Evolutionary conservation across 2,329 filamentous ascomycete species (phyloP).

Genomic region (Fusarium stilboides): DNA sequence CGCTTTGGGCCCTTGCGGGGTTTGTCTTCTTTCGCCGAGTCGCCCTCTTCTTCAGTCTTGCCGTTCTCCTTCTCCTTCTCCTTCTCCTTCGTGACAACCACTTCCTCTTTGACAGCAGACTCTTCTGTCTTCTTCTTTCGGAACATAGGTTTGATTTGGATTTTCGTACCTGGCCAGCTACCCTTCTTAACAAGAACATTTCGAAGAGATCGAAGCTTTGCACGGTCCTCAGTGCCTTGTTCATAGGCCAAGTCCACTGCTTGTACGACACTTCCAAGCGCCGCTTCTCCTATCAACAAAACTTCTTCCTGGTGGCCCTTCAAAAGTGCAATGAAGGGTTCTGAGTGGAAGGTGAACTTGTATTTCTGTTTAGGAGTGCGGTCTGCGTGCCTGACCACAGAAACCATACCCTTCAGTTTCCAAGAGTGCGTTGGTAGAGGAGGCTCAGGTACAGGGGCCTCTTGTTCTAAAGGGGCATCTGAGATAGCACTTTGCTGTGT

Average conservation of each 20-base stretch:
- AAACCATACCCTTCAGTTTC: constrained; percentile 98
- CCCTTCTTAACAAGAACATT: constrained; percentile 95
- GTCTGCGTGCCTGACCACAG: constrained; percentile 95
- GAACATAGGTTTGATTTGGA: constrained; percentile 99
- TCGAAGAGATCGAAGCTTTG: constrained; percentile 87
- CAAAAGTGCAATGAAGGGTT: constrained; percentile 93
- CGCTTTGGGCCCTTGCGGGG: constrained; percentile 65
- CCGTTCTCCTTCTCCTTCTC: constrained; percentile 42
- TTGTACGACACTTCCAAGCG: constrained; percentile 87
- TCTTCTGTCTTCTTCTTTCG: constrained; percentile 84
- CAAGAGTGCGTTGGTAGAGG: constrained; percentile 91
- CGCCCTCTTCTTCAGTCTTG: constrained; percentile 41
- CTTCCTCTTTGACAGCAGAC: constrained; percentile 56
- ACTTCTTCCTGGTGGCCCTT: constrained; percentile 98
- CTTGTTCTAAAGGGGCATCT: constrained; percentile 49
- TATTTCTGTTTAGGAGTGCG: constrained; percentile 99
- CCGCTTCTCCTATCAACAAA: constrained; percentile 90
- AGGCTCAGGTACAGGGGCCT: constrained; percentile 67
- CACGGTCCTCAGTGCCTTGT: constrained; percentile 85
- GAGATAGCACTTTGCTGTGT: constrained; percentile 53
- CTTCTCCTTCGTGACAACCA: constrained; percentile 51
- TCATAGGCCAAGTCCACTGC: constrained; percentile 87
- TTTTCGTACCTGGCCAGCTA: constrained; percentile 94
- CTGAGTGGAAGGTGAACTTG: constrained; percentile 98
- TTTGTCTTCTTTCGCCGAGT: constrained; percentile 42